Evolutionary conservation across 2,329 filamentous ascomycete genomes (phyloP).

Genomic region (Claviceps arundinis): DNA sequence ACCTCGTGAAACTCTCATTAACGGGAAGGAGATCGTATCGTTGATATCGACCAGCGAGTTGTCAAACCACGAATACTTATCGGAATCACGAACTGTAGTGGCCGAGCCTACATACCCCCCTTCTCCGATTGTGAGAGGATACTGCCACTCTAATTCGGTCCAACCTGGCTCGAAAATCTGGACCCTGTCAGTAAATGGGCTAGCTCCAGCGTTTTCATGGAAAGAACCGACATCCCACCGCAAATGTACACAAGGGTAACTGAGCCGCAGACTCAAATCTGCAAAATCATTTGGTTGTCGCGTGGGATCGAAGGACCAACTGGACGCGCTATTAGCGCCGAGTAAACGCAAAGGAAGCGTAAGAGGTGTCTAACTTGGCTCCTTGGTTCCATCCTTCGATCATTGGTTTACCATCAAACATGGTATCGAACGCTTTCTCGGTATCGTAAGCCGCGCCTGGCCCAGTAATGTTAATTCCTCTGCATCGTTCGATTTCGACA

Average conservation of each 20-base stretch:
- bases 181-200: neutral
- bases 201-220: neutral
- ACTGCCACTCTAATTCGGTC: slow-evolving; percentile 26
- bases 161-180: slow-evolving; percentile 27
- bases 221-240: slow-evolving; percentile 22
- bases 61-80: slow-evolving; percentile 2
- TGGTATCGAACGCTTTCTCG: slow-evolving; percentile 24
- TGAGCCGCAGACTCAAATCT: slow-evolving; percentile 16
- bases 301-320: slow-evolving; percentile 21
- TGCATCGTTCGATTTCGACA: neutral
- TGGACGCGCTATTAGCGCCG: slow-evolving; percentile 5
- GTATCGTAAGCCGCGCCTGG: slow-evolving; percentile 24
- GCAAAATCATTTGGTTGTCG: slow-evolving; percentile 17
- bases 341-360: neutral
- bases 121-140: slow-evolving; percentile 25
- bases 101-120: slow-evolving; percentile 30
- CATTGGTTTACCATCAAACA: slow-evolving; percentile 19
- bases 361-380: neutral
- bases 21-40: slow-evolving; percentile 25
- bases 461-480: neutral
- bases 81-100: slow-evolving; percentile 14
- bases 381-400: slow-evolving; percentile 9
- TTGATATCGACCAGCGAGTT: slow-evolving; percentile 14
- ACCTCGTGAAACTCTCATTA: slow-evolving; percentile 20
- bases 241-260: slow-evolving; percentile 21